Evolutionary conservation across 768 basidiomycete species (phyloP).

Genomic region (Lanmaoa pseudosensibilis): DNA sequence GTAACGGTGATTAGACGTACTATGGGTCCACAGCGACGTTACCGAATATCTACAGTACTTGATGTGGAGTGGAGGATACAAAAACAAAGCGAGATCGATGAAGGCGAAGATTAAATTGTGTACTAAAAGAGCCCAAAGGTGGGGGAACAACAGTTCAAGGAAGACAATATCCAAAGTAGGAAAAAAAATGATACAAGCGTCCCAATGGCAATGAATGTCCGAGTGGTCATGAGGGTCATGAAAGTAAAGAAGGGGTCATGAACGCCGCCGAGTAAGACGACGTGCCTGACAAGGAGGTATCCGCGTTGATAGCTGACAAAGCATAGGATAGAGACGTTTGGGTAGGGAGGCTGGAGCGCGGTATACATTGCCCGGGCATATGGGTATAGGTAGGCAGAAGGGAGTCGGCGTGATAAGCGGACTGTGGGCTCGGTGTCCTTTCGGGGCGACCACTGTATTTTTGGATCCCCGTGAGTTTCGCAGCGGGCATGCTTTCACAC

Average conservation of each 20-base stretch:
- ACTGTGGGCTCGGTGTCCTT: slow-evolving; percentile 28
- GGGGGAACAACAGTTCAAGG: slow-evolving; percentile 21
- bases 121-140: slow-evolving; percentile 10
- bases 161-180: slow-evolving; percentile 33
- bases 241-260: slow-evolving; percentile 34
- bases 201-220: slow-evolving; percentile 22
- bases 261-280: slow-evolving; percentile 32
- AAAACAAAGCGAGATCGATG: slow-evolving; percentile 17
- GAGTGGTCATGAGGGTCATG: slow-evolving; percentile 31
- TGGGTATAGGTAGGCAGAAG: slow-evolving; percentile 33
- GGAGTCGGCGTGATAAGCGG: slow-evolving; percentile 32
- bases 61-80: slow-evolving; percentile 23
- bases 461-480: slow-evolving; percentile 56
- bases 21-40: slow-evolving; percentile 28
- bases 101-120: slow-evolving; percentile 19
- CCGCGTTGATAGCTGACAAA: slow-evolving; percentile 39
- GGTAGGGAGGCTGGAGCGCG: slow-evolving; percentile 29
- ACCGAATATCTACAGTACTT: slow-evolving; percentile 37
- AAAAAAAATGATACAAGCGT: slow-evolving; percentile 21
- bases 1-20: slow-evolving; percentile 32
- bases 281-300: slow-evolving; percentile 20
- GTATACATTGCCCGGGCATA: slow-evolving; percentile 36
- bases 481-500: slow-evolving; percentile 53
- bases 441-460: slow-evolving; percentile 36
- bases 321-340: slow-evolving; percentile 46